Base-by-base conservation (phyloP, 208 protist genomes). In the Crithidia mellificae region DNA sequence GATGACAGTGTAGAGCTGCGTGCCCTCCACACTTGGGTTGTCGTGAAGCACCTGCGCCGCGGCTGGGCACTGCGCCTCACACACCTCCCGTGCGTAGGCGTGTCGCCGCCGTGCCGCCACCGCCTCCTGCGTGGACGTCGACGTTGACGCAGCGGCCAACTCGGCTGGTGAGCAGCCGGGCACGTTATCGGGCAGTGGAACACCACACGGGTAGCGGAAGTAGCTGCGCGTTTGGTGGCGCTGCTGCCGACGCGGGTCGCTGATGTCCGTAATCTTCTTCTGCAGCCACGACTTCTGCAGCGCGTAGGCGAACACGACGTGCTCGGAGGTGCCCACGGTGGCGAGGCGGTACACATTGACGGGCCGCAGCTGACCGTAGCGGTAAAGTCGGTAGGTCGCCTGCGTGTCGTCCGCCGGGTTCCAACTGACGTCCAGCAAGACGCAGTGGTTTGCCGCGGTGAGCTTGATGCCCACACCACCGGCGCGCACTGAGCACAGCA, bases 401-500 rank as follows among this genome's bases (percentile, higher is more conserved):
- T 98, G 94, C 20, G 79, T 71, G 68, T 97, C 92, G 58, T 93
- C 78, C 0, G 90, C 63, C 1, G 94, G 93, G 68, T 98, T 97
- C 93, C 94, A 98, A 61, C 84, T 88, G 15, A 95, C 85, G 63
- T 99, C 97, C 59, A 98, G 91, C 25, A 99, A 57, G 32, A 99
- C 90, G 59, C 98, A 97, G 70, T 94, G 88, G 68, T 94, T 96
- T 14, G 97, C 97, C 0, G 84, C 78, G 6, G 74, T 80, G 2
- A 99, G 78, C 51, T 98, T 98, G 63, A 99, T 88, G 29, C 97
- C 97, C 8, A 97, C 79, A 34, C 93, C 88, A 19, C 96, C 95
- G 0, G 94, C 98, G 19, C 81, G 83, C 19, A 94, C 96, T n/a
- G 91, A 97, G 67, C 97, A 91, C 20, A 98, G 71, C 30, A 98